These are phyloP conservation scores for Nemania abortiva DNA, from an alignment of 2,329 filamentous ascomycete genomes.

Conservation along the genomic window DNA sequence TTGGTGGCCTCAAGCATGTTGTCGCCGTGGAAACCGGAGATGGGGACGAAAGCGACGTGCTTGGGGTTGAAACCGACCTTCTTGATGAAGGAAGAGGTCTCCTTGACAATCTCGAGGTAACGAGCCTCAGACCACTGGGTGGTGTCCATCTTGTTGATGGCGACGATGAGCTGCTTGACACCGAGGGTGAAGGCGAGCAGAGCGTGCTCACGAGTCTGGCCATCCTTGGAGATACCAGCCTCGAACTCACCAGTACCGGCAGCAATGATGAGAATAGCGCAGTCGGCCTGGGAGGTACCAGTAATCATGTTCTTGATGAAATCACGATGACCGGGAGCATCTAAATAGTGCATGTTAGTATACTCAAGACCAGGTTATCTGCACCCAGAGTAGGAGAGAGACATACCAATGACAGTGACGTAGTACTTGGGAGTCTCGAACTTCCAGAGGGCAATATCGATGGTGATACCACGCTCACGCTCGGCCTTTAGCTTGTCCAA, in stretches of 20 bases:
- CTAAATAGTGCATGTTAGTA: slow-evolving; percentile 56
- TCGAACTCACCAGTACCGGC: slow-evolving; percentile 99
- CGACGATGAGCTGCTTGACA: slow-evolving; percentile 99
- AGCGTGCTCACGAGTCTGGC: slow-evolving; percentile 99
- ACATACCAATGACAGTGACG: slow-evolving; percentile 95
- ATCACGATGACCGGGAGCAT: slow-evolving; percentile 99
- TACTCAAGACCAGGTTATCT: neutral
- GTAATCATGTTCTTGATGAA: slow-evolving; percentile 99
- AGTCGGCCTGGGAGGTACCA: slow-evolving; percentile 99
- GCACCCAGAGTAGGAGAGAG: slow-evolving; percentile 23
- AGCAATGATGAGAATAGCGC: slow-evolving; percentile 99
- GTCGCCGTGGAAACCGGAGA: slow-evolving; percentile 99
- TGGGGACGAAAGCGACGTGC: slow-evolving; percentile 97
- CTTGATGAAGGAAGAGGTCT: slow-evolving; percentile 99
- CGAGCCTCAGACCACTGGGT: slow-evolving; percentile 97
- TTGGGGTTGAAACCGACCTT: slow-evolving; percentile 99
- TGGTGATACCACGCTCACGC: slow-evolving; percentile 99
- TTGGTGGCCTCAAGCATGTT: slow-evolving; percentile 93
- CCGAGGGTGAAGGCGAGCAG: slow-evolving; percentile 99
- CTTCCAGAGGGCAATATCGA: slow-evolving; percentile 99
- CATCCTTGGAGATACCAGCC: slow-evolving; percentile 99
- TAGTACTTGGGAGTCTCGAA: slow-evolving; percentile 99
- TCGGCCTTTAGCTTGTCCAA: slow-evolving; percentile 99
- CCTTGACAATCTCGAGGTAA: slow-evolving; percentile 99
- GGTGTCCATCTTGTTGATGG: slow-evolving; percentile 99